Evolutionary conservation across 2,329 filamentous ascomycete species (phyloP).

Genomic region (Cladophialophora bantiana): DNA sequence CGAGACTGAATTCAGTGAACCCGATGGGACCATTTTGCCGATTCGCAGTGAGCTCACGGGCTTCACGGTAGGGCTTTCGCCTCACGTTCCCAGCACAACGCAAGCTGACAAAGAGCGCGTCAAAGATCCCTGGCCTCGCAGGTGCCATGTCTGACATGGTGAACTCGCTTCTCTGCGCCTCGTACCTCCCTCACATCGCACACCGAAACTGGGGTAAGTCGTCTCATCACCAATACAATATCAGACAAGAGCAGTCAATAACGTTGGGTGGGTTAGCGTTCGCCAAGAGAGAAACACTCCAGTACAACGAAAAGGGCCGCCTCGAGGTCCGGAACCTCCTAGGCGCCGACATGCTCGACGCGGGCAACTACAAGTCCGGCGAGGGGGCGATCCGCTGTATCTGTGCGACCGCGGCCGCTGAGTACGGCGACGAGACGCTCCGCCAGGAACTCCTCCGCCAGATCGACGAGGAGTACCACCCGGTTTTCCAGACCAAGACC

Average conservation of each 20-base stretch:
- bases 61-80: slow-evolving; percentile 23
- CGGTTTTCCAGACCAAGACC: slow-evolving; percentile 22
- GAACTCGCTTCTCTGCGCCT: slow-evolving; percentile 34
- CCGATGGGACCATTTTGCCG: slow-evolving; percentile 32
- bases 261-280: slow-evolving; percentile 18
- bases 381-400: slow-evolving; percentile 26
- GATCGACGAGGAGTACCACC: slow-evolving; percentile 34
- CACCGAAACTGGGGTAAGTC: slow-evolving; percentile 33
- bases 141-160: slow-evolving; percentile 32
- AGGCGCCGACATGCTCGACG: slow-evolving; percentile 36
- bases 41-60: slow-evolving; percentile 34
- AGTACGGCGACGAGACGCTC: slow-evolving; percentile 32
- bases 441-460: slow-evolving; percentile 24
- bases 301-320: slow-evolving; percentile 25
- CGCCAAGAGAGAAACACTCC: slow-evolving; percentile 29
- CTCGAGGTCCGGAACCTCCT: slow-evolving; percentile 29
- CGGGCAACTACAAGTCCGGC: slow-evolving; percentile 35
- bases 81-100: not conserved
- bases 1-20: slow-evolving; percentile 29
- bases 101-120: not conserved
- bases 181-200: slow-evolving; percentile 33
- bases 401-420: slow-evolving; percentile 27
- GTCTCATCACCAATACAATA: not conserved
- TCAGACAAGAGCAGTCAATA: not conserved
- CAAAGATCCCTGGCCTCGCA: slow-evolving; percentile 29